phyloP scores from a whole-genome alignment of 257 asterid genomes.

The Solanum arcanum region DNA sequence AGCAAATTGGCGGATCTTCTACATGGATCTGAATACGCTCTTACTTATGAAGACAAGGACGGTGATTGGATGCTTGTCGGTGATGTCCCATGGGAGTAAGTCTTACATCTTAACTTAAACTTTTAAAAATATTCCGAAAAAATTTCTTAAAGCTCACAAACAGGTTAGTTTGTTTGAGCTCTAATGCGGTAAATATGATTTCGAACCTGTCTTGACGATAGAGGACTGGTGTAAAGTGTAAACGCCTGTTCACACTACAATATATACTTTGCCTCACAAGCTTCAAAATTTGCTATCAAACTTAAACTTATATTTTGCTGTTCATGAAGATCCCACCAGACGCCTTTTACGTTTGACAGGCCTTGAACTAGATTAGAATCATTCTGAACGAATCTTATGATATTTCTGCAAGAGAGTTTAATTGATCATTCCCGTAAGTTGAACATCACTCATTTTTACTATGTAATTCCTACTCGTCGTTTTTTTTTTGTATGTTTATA shows the following conservation, averaged over 20 bases:
- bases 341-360: not conserved
- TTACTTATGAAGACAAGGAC: slow-evolving; percentile 87
- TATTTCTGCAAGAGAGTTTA: not conserved
- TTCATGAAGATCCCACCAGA: not conserved
- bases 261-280: not conserved
- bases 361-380: not conserved
- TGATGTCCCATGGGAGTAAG: slow-evolving; percentile 95
- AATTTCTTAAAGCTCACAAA: not conserved
- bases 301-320: not conserved
- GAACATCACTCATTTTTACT: not conserved
- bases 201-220: not conserved
- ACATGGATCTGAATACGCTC: slow-evolving; percentile 76
- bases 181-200: not conserved
- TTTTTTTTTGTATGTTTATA: not conserved
- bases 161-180: not conserved
- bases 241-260: not conserved
- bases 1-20: slow-evolving; percentile 61
- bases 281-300: not conserved
- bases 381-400: not conserved
- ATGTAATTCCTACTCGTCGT: not conserved
- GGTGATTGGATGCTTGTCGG: slow-evolving; percentile 99
- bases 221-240: not conserved
- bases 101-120: not conserved
- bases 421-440: not conserved
- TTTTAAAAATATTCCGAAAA: not conserved